Conservation (phyloP, 2,329 filamentous ascomycete genomes). For the Esteya vermicola region DNA sequence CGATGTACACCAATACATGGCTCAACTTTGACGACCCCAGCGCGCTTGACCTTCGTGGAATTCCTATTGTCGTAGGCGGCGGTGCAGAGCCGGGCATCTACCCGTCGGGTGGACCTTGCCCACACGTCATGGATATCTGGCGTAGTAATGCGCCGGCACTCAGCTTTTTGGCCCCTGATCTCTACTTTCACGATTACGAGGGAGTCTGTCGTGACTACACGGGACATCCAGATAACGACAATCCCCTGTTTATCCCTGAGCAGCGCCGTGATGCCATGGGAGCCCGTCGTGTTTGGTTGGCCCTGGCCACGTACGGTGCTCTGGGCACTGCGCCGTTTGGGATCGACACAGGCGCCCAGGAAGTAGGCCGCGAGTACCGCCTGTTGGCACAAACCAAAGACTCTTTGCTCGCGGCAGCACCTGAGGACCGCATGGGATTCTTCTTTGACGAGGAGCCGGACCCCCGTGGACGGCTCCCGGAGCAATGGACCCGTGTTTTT, state of each 20-base stretch:
- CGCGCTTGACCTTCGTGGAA: conserved; percentile 4
- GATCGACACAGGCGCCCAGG: conserved; percentile 12
- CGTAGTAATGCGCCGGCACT: conserved; percentile 24
- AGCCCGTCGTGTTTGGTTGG: conserved; percentile 24
- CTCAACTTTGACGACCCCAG: conserved; percentile 15
- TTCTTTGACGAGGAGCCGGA: conserved; percentile 15
- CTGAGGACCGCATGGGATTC: conserved; percentile 14
- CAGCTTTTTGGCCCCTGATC: conserved; percentile 30
- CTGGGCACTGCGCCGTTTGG: conserved; percentile 21
- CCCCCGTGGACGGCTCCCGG: neutral
- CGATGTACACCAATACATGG: conserved; percentile 22
- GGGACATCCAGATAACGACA: conserved; percentile 10
- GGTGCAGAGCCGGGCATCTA: conserved; percentile 23
- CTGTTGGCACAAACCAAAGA: conserved; percentile 9
- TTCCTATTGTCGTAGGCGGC: neutral
- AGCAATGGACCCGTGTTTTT: conserved; percentile 14
- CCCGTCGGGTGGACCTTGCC: conserved; percentile 29
- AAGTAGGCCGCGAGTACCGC: conserved; percentile 19
- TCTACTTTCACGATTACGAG: conserved; percentile 26
- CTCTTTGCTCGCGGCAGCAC: neutral
- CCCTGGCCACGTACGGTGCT: conserved; percentile 14
- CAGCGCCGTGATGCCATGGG: conserved; percentile 33
- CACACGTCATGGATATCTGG: conserved; percentile 30
- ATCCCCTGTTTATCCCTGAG: conserved; percentile 36
- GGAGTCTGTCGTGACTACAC: neutral